phyloP scores from a whole-genome alignment of 2,329 filamentous ascomycete species.

The Ceratocystis eucalypticola region DNA sequence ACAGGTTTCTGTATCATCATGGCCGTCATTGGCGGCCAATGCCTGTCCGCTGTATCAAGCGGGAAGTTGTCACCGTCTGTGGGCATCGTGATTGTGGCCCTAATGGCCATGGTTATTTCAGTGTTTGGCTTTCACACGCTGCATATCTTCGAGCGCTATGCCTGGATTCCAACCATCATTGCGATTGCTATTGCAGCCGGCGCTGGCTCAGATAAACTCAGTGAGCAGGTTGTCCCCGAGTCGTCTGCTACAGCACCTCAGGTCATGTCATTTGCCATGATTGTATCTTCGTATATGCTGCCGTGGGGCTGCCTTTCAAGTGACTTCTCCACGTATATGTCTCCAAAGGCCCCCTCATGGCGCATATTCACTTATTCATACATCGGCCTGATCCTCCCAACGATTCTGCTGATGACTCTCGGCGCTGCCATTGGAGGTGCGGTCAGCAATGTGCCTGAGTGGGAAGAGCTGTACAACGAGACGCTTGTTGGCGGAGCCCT shows the following conservation, averaged over 20 bases:
- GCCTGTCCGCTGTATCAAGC: slow-evolving; percentile 39
- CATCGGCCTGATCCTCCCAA: slow-evolving; percentile 40
- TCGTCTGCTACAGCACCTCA: slow-evolving; percentile 25
- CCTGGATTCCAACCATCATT: slow-evolving; percentile 42
- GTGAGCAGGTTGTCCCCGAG: slow-evolving; percentile 31
- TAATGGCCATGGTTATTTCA: slow-evolving; percentile 45
- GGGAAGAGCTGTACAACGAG: slow-evolving; percentile 39
- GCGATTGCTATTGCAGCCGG: slow-evolving; percentile 42
- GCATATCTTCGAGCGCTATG: slow-evolving; percentile 45
- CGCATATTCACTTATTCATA: slow-evolving; percentile 43
- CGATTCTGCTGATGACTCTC: slow-evolving; percentile 46
- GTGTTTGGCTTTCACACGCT: slow-evolving; percentile 47
- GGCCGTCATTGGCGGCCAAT: slow-evolving; percentile 47
- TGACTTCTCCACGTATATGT: slow-evolving; percentile 48
- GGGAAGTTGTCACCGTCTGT: slow-evolving; percentile 38
- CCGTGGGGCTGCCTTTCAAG: slow-evolving; percentile 47
- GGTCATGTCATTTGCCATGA: slow-evolving; percentile 44
- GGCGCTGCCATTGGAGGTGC: slow-evolving; percentile 52
- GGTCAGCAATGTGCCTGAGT: slow-evolving; percentile 38
- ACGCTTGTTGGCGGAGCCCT: slow-evolving; percentile 46
- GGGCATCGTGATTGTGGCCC: slow-evolving; percentile 47
- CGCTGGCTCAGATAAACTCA: slow-evolving; percentile 37
- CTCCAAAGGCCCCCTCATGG: slow-evolving; percentile 32
- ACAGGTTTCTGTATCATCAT: slow-evolving; percentile 51
- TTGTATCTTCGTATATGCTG: slow-evolving; percentile 50